Conservation (phyloP, 2,329 filamentous ascomycete species). For the Beauveria brongniartii region DNA sequence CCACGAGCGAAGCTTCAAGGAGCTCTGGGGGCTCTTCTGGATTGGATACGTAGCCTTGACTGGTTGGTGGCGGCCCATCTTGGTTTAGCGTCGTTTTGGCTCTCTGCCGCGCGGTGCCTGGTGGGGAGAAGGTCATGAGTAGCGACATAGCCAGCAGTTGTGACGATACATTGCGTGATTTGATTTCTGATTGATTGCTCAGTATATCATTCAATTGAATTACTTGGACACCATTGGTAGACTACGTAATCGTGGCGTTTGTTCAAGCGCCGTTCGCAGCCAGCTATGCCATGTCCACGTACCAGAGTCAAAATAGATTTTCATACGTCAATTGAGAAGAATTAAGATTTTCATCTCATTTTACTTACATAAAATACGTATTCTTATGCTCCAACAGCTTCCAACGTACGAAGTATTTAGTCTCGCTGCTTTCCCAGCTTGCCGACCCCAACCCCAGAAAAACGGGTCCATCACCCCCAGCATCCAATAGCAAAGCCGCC, state of each 20-base stretch:
- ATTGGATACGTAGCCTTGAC: slow-evolving; percentile 12
- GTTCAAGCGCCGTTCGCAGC: no score
- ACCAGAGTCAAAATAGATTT: no score
- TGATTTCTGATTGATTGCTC: no score
- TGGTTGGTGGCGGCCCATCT: background rate
- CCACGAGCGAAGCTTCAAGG: slow-evolving; percentile 10
- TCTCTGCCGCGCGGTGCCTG: background rate
- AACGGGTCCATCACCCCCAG: background rate
- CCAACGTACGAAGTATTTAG: background rate
- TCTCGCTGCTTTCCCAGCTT: background rate
- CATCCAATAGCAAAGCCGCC: background rate
- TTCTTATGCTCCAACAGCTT: background rate
- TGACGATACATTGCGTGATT: background rate
- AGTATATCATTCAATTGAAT: background rate
- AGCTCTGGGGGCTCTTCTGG: slow-evolving; percentile 7
- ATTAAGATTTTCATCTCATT: no score
- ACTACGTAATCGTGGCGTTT: no score
- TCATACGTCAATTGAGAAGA: background rate
- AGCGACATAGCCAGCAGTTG: background rate
- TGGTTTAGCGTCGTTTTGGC: slow-evolving; percentile 3
- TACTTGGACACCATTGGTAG: background rate
- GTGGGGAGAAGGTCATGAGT: background rate
- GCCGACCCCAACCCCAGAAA: background rate
- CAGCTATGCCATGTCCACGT: no score
- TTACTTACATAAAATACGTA: background rate